Evolutionary conservation across 2,329 filamentous ascomycete genomes (phyloP).

Genomic region (Exophiala oligosperma): DNA sequence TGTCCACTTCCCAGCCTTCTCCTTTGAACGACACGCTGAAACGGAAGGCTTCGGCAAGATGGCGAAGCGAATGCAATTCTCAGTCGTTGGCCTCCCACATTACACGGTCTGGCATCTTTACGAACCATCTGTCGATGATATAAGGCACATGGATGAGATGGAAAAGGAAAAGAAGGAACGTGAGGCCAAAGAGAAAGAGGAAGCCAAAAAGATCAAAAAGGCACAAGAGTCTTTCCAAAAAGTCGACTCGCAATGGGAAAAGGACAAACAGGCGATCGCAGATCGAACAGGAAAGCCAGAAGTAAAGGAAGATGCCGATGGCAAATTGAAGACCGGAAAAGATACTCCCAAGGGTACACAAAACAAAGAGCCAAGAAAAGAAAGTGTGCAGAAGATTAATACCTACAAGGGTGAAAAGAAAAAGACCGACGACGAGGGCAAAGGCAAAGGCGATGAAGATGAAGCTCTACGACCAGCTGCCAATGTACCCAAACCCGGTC

Average conservation of each 20-base stretch:
- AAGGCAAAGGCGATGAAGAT: background rate
- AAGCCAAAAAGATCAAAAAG: conserved; percentile 71
- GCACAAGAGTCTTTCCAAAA: conserved; percentile 80
- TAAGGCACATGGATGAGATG: conserved; percentile 99
- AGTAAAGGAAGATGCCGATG: conserved; percentile 10
- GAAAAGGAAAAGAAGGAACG: conserved; percentile 78
- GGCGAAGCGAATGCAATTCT: conserved; percentile 94
- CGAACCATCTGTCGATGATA: conserved; percentile 96
- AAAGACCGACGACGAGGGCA: conserved; percentile 7
- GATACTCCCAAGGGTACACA: background rate
- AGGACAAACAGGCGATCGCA: conserved; percentile 79
- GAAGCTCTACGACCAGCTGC: background rate
- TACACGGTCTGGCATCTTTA: conserved; percentile 99
- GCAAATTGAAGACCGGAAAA: background rate
- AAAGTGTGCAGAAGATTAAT: background rate
- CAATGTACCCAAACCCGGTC: background rate
- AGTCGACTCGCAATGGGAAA: conserved; percentile 77
- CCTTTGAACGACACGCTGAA: conserved; percentile 97
- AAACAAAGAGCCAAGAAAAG: conserved; percentile 2
- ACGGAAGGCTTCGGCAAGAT: conserved; percentile 99
- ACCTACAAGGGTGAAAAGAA: conserved; percentile 3
- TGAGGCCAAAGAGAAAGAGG: conserved; percentile 76
- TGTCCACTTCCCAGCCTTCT: conserved; percentile 97
- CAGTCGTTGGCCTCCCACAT: conserved; percentile 91
- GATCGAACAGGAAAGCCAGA: conserved; percentile 58